A percentile compares a stretch with the other conserved stretches of the same genome.
Conservation (phyloP, 176 grass and related monocot species). For the Oryza australiensis region DNA sequence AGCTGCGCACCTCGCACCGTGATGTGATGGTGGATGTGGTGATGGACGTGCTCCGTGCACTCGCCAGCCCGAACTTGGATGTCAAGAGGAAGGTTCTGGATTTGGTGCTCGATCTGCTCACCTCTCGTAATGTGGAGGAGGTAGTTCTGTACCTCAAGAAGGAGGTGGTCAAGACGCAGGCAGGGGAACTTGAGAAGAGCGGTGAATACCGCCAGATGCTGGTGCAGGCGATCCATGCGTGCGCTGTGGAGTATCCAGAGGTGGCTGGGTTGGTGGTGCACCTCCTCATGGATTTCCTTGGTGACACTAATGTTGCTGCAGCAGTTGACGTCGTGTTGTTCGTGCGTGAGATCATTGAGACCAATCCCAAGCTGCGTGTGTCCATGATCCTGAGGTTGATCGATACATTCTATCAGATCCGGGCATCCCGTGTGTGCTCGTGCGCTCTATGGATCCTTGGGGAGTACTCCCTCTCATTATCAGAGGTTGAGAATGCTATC, state of each 20-base stretch:
- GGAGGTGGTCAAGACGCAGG: conserved; percentile 76
- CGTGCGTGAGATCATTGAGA: conserved; percentile 79
- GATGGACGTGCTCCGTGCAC: conserved; percentile 65
- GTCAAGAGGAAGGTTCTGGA: conserved; percentile 64
- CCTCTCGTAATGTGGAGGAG: conserved; percentile 66
- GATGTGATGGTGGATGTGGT: conserved; percentile 75
- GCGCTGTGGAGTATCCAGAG: conserved; percentile 62
- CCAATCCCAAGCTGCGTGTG: conserved; percentile 66
- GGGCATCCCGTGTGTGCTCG: conserved; percentile 56
- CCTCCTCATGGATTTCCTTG: conserved; percentile 86
- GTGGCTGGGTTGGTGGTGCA: conserved; percentile 72
- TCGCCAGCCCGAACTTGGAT: conserved; percentile 66
- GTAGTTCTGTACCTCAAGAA: conserved; percentile 80
- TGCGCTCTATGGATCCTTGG: conserved; percentile 74
- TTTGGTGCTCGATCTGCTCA: conserved; percentile 71
- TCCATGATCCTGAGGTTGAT: conserved; percentile 80
- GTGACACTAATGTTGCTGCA: conserved; percentile 68
- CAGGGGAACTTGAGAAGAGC: conserved; percentile 58
- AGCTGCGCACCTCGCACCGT: conserved; percentile 48
- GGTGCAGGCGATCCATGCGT: conserved; percentile 69
- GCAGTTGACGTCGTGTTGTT: conserved; percentile 75
- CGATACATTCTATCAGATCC: conserved; percentile 79
- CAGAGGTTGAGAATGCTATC: conserved; percentile 67
- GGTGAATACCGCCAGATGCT: conserved; percentile 81
- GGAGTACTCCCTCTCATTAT: conserved; percentile 65